Conservation (phyloP, 1,284 basidiomycete species). For the Microbotryum saponariae region DNA sequence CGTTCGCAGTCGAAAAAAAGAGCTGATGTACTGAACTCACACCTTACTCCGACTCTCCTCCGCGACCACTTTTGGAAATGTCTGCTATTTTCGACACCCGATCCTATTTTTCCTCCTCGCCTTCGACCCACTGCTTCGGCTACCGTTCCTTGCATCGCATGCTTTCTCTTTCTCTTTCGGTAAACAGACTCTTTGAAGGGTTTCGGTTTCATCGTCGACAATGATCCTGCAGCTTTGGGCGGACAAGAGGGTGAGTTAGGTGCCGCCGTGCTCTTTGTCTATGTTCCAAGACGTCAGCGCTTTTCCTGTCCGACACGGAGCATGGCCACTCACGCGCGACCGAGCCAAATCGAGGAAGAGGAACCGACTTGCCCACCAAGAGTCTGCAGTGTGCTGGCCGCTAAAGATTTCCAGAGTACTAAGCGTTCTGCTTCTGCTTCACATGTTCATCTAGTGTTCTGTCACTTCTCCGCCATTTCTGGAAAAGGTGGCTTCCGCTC, state of each 20-base stretch:
- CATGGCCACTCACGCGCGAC: too few relatives aligned
- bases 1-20: too few relatives aligned
- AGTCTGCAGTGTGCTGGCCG: not conserved
- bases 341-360: not conserved
- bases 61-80: too few relatives aligned
- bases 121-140: not conserved
- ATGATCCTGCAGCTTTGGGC: constrained; percentile 32
- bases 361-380: not conserved
- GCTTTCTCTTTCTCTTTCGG: not conserved
- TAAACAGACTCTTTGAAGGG: constrained; percentile 31
- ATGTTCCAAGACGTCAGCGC: not conserved
- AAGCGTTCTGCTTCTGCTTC: not conserved
- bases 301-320: not conserved
- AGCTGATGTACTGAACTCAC: too few relatives aligned
- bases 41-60: too few relatives aligned
- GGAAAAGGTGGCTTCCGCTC: constrained; percentile 36
- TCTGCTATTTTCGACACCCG: too few relatives aligned
- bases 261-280: not conserved
- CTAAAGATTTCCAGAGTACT: not conserved
- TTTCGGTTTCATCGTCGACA: constrained; percentile 36
- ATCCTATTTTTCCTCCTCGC: too few relatives aligned
- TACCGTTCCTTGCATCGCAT: too few relatives aligned
- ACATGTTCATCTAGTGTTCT: constrained; percentile 28
- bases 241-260: constrained; percentile 34
- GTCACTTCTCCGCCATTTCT: constrained; percentile 35